Percentiles rank a stretch among this genome's conserved stretches.
Evolutionary conservation across 1,284 basidiomycete species (phyloP).

Genomic region (Puccinia novopanici): DNA sequence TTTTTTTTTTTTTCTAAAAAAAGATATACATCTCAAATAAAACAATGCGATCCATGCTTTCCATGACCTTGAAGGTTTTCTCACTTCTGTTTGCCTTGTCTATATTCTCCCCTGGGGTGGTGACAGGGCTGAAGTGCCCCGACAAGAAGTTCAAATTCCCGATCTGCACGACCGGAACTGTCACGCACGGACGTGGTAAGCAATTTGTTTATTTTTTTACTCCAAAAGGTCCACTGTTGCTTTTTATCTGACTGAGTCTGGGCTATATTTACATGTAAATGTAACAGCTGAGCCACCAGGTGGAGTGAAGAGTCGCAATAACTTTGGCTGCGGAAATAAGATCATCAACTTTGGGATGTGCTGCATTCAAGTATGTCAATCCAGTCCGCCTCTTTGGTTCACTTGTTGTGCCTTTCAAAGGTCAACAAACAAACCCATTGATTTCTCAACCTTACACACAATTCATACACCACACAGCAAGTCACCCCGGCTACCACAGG

Average conservation of each 20-base stretch:
- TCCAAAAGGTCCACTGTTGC: neutral
- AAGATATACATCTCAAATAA: no score
- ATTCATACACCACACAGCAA: no score
- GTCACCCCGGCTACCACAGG: no score
- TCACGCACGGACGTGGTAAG: neutral
- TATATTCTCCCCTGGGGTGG: neutral
- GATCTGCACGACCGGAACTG: neutral
- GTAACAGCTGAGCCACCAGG: neutral
- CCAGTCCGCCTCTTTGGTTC: no score
- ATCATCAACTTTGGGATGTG: neutral
- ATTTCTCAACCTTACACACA: no score
- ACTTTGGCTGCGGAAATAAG: neutral
- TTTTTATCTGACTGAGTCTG: neutral
- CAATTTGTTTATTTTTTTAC: neutral
- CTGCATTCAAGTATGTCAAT: neutral
- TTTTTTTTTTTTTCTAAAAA: no score
- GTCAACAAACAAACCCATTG: no score
- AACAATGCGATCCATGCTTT: neutral
- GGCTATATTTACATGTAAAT: no score
- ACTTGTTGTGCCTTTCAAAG: no score
- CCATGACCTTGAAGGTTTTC: neutral
- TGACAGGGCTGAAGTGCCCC: neutral
- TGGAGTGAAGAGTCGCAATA: neutral
- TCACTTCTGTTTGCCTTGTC: neutral
- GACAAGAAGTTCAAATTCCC: neutral